These are phyloP conservation scores for Fagopyrum tataricum DNA, from an alignment of 148 eudicot species.

Conservation along the genomic window DNA sequence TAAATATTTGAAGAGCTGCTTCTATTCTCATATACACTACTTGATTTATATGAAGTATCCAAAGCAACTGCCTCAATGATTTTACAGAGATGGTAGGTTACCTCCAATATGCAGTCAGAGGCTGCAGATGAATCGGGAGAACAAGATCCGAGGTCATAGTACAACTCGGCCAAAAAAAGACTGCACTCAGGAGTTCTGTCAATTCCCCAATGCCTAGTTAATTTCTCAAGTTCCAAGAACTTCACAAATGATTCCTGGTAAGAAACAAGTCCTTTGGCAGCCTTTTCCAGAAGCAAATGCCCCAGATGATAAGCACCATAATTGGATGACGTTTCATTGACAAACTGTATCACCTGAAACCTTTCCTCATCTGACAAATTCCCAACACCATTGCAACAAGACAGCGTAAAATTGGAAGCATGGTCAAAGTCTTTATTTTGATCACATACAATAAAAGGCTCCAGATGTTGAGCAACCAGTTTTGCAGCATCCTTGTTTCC, in stretches of 20 bases:
- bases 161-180: conserved; percentile 87
- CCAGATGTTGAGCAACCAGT: conserved; percentile 55
- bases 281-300: conserved; percentile 78
- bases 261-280: conserved; percentile 42
- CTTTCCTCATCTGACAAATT: conserved; percentile 34
- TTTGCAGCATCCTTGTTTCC: conserved; percentile 57
- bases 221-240: conserved; percentile 76
- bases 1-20: conserved; percentile 17
- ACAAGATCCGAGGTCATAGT: conserved; percentile 62
- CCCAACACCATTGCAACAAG: conserved; percentile 18
- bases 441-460: conserved; percentile 49
- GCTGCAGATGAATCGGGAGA: conserved; percentile 43
- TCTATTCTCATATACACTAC: conserved; percentile 24
- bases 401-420: conserved; percentile 21
- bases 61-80: conserved; percentile 68
- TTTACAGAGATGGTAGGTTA: conserved; percentile 76
- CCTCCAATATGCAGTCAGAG: conserved; percentile 54
- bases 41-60: conserved; percentile 39
- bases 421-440: conserved; percentile 33
- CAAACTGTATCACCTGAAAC: conserved; percentile 50
- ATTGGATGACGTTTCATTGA: conserved; percentile 44
- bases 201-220: conserved; percentile 65
- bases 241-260: conserved; percentile 49
- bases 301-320: conserved; percentile 73
- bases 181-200: conserved; percentile 75